Base-by-base conservation (phyloP, 2,329 filamentous ascomycete genomes). In the Apiospora koreana region DNA sequence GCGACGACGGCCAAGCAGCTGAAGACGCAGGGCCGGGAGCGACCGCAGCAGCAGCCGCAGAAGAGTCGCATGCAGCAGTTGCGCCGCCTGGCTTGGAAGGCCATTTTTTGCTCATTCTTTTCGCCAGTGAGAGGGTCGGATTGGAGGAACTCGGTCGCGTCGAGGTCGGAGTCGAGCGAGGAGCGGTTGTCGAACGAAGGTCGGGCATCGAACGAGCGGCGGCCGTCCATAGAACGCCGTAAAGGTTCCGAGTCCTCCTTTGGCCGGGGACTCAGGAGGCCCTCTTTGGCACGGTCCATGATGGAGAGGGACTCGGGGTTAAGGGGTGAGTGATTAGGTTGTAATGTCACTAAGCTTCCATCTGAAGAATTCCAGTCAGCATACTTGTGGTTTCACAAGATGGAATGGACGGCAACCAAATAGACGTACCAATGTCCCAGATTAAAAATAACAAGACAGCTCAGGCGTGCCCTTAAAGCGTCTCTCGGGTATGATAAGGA, bases 121-220 rank as follows among this genome's bases (percentile, higher is more conserved):
- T 69, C 65, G 72, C 50, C 76, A 3, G 75, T 78, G 58, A 80
- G 77, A 54, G 78, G 76, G 50, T 80, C 79, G 70, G 77, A 75
- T 66, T 80, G 76, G 42, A 83, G 79, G 70, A 78, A 82, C 54
- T 83, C 81, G 71, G 80, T 81, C 68, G 78, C 80, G 71, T 83
- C 81, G 46, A 83, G 72, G 66, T 84, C 81, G 67, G 80, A 78
- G 25, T 72, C 76, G 68, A 73, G 71, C 38, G 75, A 75, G 14
- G 72, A 71, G 58, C 74, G 76, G 71, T 25, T 41, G 14, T 77
- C 76, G 68, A 73, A 72, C 21, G 75, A 75, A 16, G 72, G 72
- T 43, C 74, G 76, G n/a, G 70, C 70, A 35, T 82, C 81, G 69
- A 76, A 81, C 10, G 76, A 78, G 16, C 45, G 25, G 25, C 65